A percentile compares a stretch with the other conserved stretches of the same genome.
Conservation (phyloP, 768 basidiomycete species). For the Neoboletus subvelutipes region DNA sequence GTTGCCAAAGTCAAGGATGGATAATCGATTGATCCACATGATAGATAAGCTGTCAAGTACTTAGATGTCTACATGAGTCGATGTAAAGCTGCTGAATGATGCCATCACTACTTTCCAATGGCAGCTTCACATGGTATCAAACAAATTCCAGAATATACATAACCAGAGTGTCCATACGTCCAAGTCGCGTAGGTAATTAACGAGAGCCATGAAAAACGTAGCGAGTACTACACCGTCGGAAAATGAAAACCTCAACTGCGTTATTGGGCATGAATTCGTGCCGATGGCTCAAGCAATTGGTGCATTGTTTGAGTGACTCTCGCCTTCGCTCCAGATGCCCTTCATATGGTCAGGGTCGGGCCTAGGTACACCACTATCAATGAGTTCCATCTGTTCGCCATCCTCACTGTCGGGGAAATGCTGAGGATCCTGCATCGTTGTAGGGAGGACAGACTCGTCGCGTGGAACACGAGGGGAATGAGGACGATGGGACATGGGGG, state of each 20-base stretch:
- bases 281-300: slow-evolving; percentile 6
- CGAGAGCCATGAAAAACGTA: not conserved
- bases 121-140: not conserved
- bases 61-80: not conserved
- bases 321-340: slow-evolving; percentile 35
- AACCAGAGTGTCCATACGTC: not conserved
- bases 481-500: slow-evolving; percentile 64
- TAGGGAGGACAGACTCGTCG: slow-evolving; percentile 45
- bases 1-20: not conserved
- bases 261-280: not conserved
- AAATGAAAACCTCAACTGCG: not conserved
- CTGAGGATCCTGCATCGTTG: slow-evolving; percentile 16
- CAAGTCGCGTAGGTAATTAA: not conserved
- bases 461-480: slow-evolving; percentile 64
- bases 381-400: slow-evolving; percentile 30
- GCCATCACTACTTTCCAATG: not conserved
- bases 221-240: not conserved
- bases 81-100: not conserved
- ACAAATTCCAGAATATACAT: not conserved
- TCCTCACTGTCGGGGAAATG: slow-evolving; percentile 16
- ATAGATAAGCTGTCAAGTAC: not conserved
- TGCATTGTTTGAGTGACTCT: slow-evolving; percentile 24
- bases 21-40: not conserved
- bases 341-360: slow-evolving; percentile 6
- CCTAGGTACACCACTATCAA: slow-evolving; percentile 13